Base-by-base conservation (phyloP, 2,329 filamentous ascomycete genomes). In the Penicillium sp. region DNA sequence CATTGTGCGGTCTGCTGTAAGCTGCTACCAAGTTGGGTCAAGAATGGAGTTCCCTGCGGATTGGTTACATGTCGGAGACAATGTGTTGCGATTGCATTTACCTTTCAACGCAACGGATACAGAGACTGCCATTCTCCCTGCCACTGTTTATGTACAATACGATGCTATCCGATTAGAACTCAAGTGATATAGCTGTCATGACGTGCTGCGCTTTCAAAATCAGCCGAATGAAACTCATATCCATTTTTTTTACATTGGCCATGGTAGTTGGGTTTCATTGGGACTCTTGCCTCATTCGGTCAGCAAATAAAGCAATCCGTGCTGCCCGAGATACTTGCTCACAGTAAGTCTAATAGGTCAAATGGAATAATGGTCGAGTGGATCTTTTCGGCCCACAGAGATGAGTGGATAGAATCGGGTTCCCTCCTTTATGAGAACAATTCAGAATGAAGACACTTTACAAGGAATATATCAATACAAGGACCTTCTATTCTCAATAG, bases 141-240 rank as follows among this genome's bases (percentile, higher is more conserved):
- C 73, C 43, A 80, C 78, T 0, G 76, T 85, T 0, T 88, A 88
- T 69, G 81, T 88, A 6, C 85, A 88, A 74, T 88, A 89, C 62
- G 86, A 88, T 73, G 85, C 86, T 2, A 65, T 88, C 67, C 77
- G 85, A 50, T 65, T 88, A 47, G 86, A 88, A 66, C 67, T 88
- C 29, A 21, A 57, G 27, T 61, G 33, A 48, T 42, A 5, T 15
- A 19, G 9, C 38, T 40, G 7, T 10, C 4, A 10, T 54, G 31
- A 25, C 17, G 6, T 31, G 9, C 10, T 10, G 8, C 2, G 3
- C 21, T 15, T 29, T 4, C 17, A 7, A 53, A n/a, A 10, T 6
- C 12, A 19, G 27, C n/a, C 10, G 1, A 25, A 43, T 29, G 10
- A 43, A 52, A n/a, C 13, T 31, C 8, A 40, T 50, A 8, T 50